Conservation (phyloP, 768 basidiomycete genomes). For the Tulasnella sp. region DNA sequence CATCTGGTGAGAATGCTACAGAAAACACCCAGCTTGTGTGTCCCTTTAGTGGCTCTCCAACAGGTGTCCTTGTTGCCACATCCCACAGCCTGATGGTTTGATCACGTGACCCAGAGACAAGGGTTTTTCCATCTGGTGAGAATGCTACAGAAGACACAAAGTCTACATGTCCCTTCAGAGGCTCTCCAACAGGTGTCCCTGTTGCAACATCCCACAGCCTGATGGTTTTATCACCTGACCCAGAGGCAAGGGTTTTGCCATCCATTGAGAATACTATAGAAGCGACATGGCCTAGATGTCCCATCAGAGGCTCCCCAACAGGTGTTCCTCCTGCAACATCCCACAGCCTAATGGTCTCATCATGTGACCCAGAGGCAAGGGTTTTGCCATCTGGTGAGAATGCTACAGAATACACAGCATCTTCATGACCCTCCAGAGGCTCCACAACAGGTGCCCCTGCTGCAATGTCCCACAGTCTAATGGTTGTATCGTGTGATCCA, state of each 20-base stretch:
- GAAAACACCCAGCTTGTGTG: conserved; percentile 2
- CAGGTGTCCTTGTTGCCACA: background rate
- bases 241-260: too few species aligned
- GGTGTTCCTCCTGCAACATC: too few species aligned
- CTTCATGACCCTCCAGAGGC: conserved; percentile 3
- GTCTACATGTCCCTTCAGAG: conserved; percentile 17
- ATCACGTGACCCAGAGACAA: too few species aligned
- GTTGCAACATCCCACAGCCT: conserved; percentile 29
- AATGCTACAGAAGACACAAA: conserved; percentile 29
- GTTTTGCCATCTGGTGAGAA: conserved; percentile 30
- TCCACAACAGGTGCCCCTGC: background rate
- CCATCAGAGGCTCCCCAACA: background rate
- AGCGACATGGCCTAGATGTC: background rate
- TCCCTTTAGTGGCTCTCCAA: conserved; percentile 9
- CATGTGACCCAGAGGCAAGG: too few species aligned
- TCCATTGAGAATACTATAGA: conserved; percentile 32
- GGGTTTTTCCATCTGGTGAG: conserved; percentile 22
- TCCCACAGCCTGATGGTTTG: conserved; percentile 9
- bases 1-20: conserved; percentile 34
- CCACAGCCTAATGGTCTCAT: too few species aligned
- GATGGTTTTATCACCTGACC: too few species aligned
- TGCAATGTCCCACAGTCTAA: conserved; percentile 19
- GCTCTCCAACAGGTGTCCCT: background rate
- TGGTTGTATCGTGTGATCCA: too few species aligned
- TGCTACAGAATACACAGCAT: conserved; percentile 14